Conservation (phyloP, 2,329 filamentous ascomycete genomes). For the Pyrenochaeta sp. region DNA sequence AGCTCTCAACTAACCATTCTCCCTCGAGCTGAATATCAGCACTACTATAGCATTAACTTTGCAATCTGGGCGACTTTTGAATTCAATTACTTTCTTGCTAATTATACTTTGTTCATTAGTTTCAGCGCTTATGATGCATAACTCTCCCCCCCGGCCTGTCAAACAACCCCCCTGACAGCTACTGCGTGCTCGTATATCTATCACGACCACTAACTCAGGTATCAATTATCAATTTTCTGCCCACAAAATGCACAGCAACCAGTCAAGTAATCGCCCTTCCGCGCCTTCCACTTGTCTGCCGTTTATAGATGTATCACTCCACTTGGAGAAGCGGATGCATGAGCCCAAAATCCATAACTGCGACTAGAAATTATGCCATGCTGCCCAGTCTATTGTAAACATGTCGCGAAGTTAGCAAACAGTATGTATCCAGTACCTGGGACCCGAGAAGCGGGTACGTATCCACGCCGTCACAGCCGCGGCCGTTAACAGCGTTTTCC, state of each 20-base stretch:
- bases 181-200: not conserved
- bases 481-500: slow-evolving; percentile 17
- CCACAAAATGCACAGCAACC: not conserved
- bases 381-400: slow-evolving; percentile 44
- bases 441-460: slow-evolving; percentile 34
- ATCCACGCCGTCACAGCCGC: slow-evolving; percentile 32
- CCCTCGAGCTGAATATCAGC: slow-evolving; percentile 5
- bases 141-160: no score
- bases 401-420: slow-evolving; percentile 26
- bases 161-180: not conserved
- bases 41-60: not conserved
- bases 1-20: not conserved
- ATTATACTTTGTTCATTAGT: not conserved
- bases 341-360: slow-evolving; percentile 15
- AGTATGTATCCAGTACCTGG: slow-evolving; percentile 24
- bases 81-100: not conserved
- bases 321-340: slow-evolving; percentile 20
- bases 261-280: not conserved
- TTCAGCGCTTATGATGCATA: no score
- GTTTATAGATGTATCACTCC: slow-evolving; percentile 11
- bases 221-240: not conserved
- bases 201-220: not conserved
- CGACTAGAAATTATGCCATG: slow-evolving; percentile 38
- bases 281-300: not conserved
- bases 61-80: not conserved